Conservation (phyloP, 2,329 filamentous ascomycete species). For the Lasiodiplodia gonubiensis region DNA sequence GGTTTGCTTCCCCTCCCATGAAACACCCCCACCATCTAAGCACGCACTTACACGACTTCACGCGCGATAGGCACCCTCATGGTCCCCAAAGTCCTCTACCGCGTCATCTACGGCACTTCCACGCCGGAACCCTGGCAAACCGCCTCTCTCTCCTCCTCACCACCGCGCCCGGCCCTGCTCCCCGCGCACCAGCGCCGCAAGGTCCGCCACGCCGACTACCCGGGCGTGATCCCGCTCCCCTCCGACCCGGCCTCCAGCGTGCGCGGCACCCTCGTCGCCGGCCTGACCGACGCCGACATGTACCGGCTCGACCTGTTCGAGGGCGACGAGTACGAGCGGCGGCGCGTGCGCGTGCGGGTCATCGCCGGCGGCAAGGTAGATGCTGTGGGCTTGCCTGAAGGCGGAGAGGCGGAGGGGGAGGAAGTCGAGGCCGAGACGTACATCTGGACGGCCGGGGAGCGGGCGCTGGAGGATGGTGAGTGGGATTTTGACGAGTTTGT, state of each 20-base stretch:
- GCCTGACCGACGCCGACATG: slow-evolving; percentile 78
- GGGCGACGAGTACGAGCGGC: slow-evolving; percentile 71
- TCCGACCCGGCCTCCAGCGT: slow-evolving; percentile 53
- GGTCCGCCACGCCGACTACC: slow-evolving; percentile 76
- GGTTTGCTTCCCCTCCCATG: slow-evolving; percentile 44
- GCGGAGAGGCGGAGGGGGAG: slow-evolving; percentile 40
- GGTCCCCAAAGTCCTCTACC: slow-evolving; percentile 85
- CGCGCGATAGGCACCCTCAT: slow-evolving; percentile 65
- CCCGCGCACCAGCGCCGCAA: slow-evolving; percentile 73
- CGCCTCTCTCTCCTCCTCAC: slow-evolving; percentile 55
- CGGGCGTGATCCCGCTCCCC: slow-evolving; percentile 65
- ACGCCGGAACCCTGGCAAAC: slow-evolving; percentile 52
- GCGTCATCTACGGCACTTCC: slow-evolving; percentile 74
- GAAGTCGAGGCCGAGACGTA: slow-evolving; percentile 55
- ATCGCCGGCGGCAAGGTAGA: slow-evolving; percentile 34
- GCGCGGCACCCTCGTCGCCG: slow-evolving; percentile 75
- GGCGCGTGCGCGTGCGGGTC: slow-evolving; percentile 54
- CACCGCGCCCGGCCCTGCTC: slow-evolving; percentile 77
- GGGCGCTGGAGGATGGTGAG: slow-evolving; percentile 70
- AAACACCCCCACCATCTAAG: background rate
- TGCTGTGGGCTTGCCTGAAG: slow-evolving; percentile 31
- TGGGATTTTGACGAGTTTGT: slow-evolving; percentile 91
- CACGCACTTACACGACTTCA: background rate
- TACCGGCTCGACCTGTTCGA: slow-evolving; percentile 81
- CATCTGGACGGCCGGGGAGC: slow-evolving; percentile 56